phyloP scores from a whole-genome alignment of 805 yeast species.

The Candida broadrunensis region DNA sequence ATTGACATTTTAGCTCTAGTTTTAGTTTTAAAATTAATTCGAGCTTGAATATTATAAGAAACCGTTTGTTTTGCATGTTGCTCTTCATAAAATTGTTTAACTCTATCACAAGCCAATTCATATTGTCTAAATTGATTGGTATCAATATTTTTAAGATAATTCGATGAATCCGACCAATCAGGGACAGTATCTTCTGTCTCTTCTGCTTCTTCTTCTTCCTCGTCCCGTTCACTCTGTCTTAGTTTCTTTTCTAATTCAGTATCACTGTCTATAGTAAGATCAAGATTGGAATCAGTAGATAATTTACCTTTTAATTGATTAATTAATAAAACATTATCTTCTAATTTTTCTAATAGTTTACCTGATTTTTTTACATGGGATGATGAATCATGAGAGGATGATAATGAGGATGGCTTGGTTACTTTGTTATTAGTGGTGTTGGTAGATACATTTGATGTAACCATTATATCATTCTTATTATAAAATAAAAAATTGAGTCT shows the following conservation, averaged over 20 bases:
- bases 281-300: not conserved
- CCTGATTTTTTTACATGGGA: conserved; percentile 1
- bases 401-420: too few species aligned
- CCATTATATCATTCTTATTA: too few species aligned
- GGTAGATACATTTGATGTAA: too few species aligned
- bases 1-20: conserved; percentile 64
- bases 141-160: conserved; percentile 30
- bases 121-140: conserved; percentile 56
- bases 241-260: not conserved
- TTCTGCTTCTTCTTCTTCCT: conserved; percentile 5
- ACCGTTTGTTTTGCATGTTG: conserved; percentile 72
- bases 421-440: not conserved
- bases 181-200: not conserved
- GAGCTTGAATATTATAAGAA: conserved; percentile 67
- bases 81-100: conserved; percentile 61
- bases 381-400: too few species aligned
- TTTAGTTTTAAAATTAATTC: conserved; percentile 69
- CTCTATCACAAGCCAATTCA: conserved; percentile 66
- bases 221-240: conserved; percentile 1
- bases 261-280: conserved; percentile 3
- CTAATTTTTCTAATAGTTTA: conserved; percentile 21
- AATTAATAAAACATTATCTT: conserved; percentile 22
- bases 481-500: too few species aligned
- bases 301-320: conserved; percentile 19
- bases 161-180: conserved; percentile 26